phyloP scores from a whole-genome alignment of 1,284 basidiomycete species.

The Cystobasidiaceae sp. region DNA sequence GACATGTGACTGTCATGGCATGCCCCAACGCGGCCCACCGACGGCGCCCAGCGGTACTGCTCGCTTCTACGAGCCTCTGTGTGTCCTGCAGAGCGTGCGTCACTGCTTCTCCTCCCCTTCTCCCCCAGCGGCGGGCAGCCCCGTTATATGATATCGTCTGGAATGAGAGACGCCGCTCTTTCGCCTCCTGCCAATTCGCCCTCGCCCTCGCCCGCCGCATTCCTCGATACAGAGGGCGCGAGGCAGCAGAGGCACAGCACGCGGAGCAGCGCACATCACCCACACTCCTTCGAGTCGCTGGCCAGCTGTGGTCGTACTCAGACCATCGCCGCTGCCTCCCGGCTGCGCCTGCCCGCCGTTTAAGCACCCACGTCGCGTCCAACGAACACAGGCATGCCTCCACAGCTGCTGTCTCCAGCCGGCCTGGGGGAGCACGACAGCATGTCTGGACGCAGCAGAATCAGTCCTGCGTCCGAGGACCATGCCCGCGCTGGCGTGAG shows the following conservation, averaged over 20 bases:
- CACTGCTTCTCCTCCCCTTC: not conserved
- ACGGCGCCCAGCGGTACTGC: too few relatives aligned
- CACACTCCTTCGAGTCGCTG: too few relatives aligned
- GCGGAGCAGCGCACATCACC: too few relatives aligned
- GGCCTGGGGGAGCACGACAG: slow-evolving; percentile 14
- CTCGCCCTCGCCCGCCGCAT: not conserved
- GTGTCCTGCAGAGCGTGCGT: too few relatives aligned
- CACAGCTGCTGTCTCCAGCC: slow-evolving; percentile 24
- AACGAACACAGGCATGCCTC: not conserved
- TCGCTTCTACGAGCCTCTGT: too few relatives aligned
- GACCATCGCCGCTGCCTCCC: too few relatives aligned
- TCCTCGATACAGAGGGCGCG: slow-evolving; percentile 10
- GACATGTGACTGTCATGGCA: slow-evolving; percentile 3
- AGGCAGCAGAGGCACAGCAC: not conserved
- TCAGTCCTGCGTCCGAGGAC: not conserved
- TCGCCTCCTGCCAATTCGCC: not conserved
- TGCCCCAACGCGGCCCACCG: not conserved
- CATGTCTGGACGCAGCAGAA: not conserved
- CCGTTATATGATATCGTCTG: too few relatives aligned
- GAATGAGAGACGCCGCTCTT: too few relatives aligned
- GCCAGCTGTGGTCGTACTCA: too few relatives aligned
- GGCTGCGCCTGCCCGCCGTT: not conserved
- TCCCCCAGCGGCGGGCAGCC: too few relatives aligned
- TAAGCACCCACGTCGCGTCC: not conserved
- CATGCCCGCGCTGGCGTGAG: not conserved